Evolutionary conservation across 2,329 filamentous ascomycete genomes (phyloP), one percentile per base, ranked within the genome.

Genomic region (Tympanopsis confertula): DNA sequence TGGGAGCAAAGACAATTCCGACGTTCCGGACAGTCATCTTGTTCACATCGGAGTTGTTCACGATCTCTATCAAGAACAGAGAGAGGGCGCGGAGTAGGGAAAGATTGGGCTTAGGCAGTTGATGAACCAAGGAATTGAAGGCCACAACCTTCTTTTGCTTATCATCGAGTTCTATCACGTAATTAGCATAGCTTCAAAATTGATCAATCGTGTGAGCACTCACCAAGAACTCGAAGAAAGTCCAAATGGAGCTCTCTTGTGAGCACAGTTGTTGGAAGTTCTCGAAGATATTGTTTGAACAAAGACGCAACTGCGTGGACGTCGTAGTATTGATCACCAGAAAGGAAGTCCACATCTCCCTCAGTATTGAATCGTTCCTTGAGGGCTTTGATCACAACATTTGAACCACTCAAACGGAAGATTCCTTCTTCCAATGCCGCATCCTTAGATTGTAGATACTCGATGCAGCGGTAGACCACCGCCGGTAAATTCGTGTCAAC

Each of bases 21-120:
- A 98, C 86, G 52, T 98, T 98, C 46, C 89, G 80, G 38, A 95
- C 85, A 10, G 85, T 95, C 91, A 98, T 98, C 68, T 95, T 96
- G 66, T 98, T 98, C 44, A 82, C 68, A 48, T 85, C 80, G 5
- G 86, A 70, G 49, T 95, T 87, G 58, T 91, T 87, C 52, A 95
- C 86, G 49, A 98, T 89, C 51, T 83, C 82, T 53, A 94, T 86
- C 49, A 98, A 62, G 61, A 94, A 95, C 3, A 83, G 77, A 35
- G 89, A 85, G 39, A 98, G 65, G 44, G 93, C 87, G 50, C 82
- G 80, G 28, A 98, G 68, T 32, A 98, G 66, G 3, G 84, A 79
- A 35, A 80, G 74, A 45, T 98, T 98, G 24, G 82, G 76, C 42
- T 72, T 68, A 1, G 91, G 91, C 20, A 98, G 69, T 46, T 74